Evolutionary conservation across 768 basidiomycete genomes (phyloP), one percentile per base, ranked within the genome.

Genomic region (Naganishia kalamii): DNA sequence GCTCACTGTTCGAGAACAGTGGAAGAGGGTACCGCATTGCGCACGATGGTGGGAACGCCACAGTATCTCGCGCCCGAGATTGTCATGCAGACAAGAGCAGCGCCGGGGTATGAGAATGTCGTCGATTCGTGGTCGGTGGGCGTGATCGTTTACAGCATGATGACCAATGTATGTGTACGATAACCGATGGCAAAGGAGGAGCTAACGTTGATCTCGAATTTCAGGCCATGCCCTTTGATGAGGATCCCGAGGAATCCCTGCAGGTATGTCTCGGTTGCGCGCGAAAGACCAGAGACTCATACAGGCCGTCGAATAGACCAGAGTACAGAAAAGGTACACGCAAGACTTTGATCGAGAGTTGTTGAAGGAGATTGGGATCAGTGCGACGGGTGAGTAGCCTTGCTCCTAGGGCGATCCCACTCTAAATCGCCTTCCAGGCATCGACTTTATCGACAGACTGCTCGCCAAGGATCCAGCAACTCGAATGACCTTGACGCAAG

Each of bases 71-170:
- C 68, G 0, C 72, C 69, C 5, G 72, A 77, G 65, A 93, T 97
- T 70, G 90, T 99, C 33, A 88, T 97, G 52, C 77, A 81, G 47
- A 80, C 83, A 46, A 78, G 81, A 30, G 80, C 84, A 63, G 69
- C 71, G 8, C 70, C 69, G 0, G 93, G 92, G 2, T 98, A 99
- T 72, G 87, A 88, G 54, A 72, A 84, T 64, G 80, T 88, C 21
- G 96, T 98, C 54, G 96, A 99, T 74, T 91, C 90, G 68, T 99
- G 92, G 92, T 93, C 90, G 49, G 85, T 92, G 12, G 94, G 96
- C 6, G 91, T 96, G 23, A 96, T 98, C 60, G 84, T 97, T 1
- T 98, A 87, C 25, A 92, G 69, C 23, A 72, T 72, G 71, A 49
- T 72, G 43, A 70, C 71, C 7, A 72, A 72, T 91, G 92, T 92